Conservation (phyloP, 1,139 yeast genomes). For the Fermentozyma sake region DNA sequence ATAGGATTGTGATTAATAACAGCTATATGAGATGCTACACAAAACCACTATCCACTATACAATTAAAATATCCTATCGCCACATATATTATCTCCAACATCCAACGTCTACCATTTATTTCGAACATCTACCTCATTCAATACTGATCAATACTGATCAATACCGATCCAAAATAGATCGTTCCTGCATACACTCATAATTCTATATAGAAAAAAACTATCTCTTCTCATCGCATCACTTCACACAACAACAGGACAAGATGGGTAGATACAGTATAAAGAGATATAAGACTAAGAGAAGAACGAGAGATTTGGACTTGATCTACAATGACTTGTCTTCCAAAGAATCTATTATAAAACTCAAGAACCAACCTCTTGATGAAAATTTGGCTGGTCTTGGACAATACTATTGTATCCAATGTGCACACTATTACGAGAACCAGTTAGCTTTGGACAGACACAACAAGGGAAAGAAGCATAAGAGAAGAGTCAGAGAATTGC, state of each 20-base stretch:
- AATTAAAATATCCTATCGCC: too few species aligned
- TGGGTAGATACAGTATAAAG: slow-evolving; percentile 85
- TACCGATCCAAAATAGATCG: too few species aligned
- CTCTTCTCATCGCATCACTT: too few species aligned
- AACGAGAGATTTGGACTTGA: slow-evolving; percentile 80
- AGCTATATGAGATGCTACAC: too few species aligned
- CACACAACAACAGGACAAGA: slow-evolving; percentile 23
- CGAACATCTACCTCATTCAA: too few species aligned
- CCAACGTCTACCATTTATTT: too few species aligned
- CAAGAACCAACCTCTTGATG: slow-evolving; percentile 82
- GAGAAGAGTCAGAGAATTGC: slow-evolving; percentile 74
- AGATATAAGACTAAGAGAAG: slow-evolving; percentile 76
- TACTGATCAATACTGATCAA: too few species aligned
- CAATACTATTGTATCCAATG: slow-evolving; percentile 93
- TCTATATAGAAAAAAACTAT: too few species aligned
- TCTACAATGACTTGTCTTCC: slow-evolving; percentile 67
- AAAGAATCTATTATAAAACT: slow-evolving; percentile 58
- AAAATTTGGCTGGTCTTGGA: slow-evolving; percentile 87
- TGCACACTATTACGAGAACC: slow-evolving; percentile 86
- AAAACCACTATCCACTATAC: too few species aligned
- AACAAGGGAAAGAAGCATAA: slow-evolving; percentile 74
- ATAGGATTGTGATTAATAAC: too few species aligned
- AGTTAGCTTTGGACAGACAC: slow-evolving; percentile 68
- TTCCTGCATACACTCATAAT: too few species aligned
- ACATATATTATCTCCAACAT: too few species aligned